Conservation (phyloP, 768 basidiomycete genomes). For the Leccinellum rugosiceps region DNA sequence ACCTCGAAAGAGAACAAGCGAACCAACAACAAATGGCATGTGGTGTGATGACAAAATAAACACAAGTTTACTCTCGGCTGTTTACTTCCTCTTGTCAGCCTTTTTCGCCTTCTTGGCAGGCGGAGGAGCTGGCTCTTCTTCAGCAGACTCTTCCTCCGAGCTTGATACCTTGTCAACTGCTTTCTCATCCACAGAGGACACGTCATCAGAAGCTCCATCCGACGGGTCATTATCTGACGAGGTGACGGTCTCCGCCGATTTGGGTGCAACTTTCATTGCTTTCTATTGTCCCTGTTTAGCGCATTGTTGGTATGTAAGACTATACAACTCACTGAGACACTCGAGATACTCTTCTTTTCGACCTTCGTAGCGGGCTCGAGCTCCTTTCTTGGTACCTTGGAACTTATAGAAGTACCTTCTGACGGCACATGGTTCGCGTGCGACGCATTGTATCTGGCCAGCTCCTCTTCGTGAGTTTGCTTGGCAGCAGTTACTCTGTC, state of each 20-base stretch:
- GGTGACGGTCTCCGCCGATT: conserved; percentile 23
- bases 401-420: conserved; percentile 32
- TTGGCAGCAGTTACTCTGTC: conserved; percentile 55
- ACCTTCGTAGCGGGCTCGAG: conserved; percentile 29
- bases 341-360: conserved; percentile 22
- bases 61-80: conserved; percentile 1
- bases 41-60: conserved; percentile 6
- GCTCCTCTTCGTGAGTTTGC: conserved; percentile 57
- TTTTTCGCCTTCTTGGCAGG: conserved; percentile 30
- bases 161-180: conserved; percentile 17
- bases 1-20: conserved; percentile 3
- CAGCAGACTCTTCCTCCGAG: conserved; percentile 26
- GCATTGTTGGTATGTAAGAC: conserved; percentile 9
- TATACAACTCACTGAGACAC: conserved; percentile 16
- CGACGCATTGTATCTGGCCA: conserved; percentile 61
- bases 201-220: conserved; percentile 25
- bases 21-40: conserved; percentile 1
- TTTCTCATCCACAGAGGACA: conserved; percentile 26
- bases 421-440: conserved; percentile 48
- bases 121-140: conserved; percentile 27
- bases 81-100: conserved; percentile 26
- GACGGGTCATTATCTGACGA: conserved; percentile 31
- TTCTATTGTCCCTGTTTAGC: conserved; percentile 25
- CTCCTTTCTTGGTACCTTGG: conserved; percentile 28
- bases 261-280: conserved; percentile 20